Percentiles rank a stretch among this genome's conserved stretches.
phyloP scores from a whole-genome alignment of 78 protist species.

The Tieghemostelium lacteum region DNA sequence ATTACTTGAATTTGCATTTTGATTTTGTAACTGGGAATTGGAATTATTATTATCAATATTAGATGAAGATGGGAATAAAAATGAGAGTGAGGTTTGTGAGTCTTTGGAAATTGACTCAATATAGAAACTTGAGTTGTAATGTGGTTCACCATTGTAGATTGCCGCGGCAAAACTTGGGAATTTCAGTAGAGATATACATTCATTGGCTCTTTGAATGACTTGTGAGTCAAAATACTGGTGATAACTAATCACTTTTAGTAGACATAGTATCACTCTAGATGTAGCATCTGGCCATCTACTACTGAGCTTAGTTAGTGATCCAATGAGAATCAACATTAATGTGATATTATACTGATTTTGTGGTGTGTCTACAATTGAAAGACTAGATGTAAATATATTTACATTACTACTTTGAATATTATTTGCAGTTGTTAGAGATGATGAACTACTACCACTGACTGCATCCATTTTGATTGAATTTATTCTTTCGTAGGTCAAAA shows the following conservation, averaged over 20 bases:
- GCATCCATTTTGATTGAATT: constrained; percentile 68
- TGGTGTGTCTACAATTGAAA: neutral
- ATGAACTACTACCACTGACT: neutral
- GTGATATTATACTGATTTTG: constrained; percentile 24
- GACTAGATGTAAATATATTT: neutral
- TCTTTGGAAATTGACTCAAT: constrained; percentile 26
- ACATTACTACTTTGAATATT: neutral
- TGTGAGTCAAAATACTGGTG: constrained; percentile 76
- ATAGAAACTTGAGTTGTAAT: neutral
- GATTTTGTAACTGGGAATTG: too few species aligned
- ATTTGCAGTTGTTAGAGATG: constrained; percentile 20
- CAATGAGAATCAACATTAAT: constrained; percentile 38
- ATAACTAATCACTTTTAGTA: constrained; percentile 47
- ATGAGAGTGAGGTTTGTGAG: constrained; percentile 49
- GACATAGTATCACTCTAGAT: constrained; percentile 67
- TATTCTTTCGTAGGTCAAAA: constrained; percentile 54
- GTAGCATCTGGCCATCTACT: constrained; percentile 78
- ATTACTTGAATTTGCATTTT: too few species aligned
- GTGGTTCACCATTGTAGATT: constrained; percentile 28
- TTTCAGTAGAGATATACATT: constrained; percentile 60
- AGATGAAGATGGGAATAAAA: constrained; percentile 35
- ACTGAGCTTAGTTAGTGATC: constrained; percentile 63
- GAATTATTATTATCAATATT: neutral
- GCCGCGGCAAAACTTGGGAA: constrained; percentile 67
- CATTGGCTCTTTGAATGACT: constrained; percentile 71